Evolutionary conservation across 2,329 filamentous ascomycete genomes (phyloP), one percentile per base, ranked within the genome.

Genomic region (Mycosphaerella arachidis): DNA sequence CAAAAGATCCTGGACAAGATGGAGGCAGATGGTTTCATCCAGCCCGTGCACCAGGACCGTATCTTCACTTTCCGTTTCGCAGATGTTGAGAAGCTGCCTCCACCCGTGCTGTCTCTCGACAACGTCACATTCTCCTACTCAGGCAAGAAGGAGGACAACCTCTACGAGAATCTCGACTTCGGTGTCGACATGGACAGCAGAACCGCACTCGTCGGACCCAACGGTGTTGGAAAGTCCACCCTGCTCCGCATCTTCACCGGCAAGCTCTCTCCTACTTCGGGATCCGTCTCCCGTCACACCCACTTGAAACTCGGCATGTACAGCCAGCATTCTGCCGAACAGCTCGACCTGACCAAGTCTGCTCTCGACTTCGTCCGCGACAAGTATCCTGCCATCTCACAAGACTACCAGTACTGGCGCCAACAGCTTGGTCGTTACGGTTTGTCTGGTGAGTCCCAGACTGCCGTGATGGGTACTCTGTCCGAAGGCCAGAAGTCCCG

Each of bases 1-100:
- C 94, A 99, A 80, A 99, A 99, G 91, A 97, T 97, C 78, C 84
- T 97, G 68, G 94, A 99, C 85, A 99, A 99, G 88, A 99, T 99
- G 94, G 93, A 97, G 84, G 94, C 95, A 70, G 94, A 99, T 72
- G 94, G 94, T 68, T 94, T 97, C 78, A 97, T 99, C 75, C 89
- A 99, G 79, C 90, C 91, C 59, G 92, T 99, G 64, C 78, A 83
- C 58, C 79, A 85, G 66, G 94, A 99, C 79, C 85, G 86, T 63
- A 89, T 96, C 73, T 99, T 99, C 81, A 93, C 88, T 60, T 99
- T 99, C 88, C 88, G 93, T 73, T 99, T 99, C 77, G 94, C 94
- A 68, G 92, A 97, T 73, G 94, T 97, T 56, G 94, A 99, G 76
- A 99, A 99, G 84, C 88, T 99, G n/a, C 94, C 94, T 12, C 95